phyloP scores from a whole-genome alignment of 768 basidiomycete genomes.

The Pholiota molesta region DNA sequence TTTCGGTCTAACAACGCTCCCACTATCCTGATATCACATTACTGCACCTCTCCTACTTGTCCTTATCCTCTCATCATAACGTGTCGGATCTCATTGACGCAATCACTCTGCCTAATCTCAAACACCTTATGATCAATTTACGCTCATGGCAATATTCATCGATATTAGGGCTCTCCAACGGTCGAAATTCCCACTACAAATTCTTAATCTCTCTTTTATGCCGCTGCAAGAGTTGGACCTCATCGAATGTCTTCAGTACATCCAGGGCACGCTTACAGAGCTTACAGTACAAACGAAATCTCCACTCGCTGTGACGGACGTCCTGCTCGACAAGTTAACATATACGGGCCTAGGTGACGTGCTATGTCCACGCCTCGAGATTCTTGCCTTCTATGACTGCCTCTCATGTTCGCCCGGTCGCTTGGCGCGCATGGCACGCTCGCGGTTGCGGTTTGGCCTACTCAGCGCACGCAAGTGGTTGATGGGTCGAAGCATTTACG shows the following conservation, averaged over 20 bases:
- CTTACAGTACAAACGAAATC: conserved; percentile 23
- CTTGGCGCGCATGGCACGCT: conserved; percentile 22
- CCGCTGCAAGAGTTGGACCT: conserved; percentile 19
- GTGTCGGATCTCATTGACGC: conserved; percentile 12
- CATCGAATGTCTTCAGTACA: conserved; percentile 20
- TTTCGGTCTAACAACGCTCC: conserved; percentile 1
- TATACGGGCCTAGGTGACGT: conserved; percentile 7
- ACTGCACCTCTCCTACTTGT: conserved; percentile 16
- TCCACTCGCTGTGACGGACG: conserved; percentile 15
- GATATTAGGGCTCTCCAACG: conserved; percentile 15
- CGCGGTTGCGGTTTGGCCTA: conserved; percentile 10
- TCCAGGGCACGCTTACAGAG: conserved; percentile 24
- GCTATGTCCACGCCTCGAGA: conserved; percentile 24
- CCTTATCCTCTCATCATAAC: conserved; percentile 13
- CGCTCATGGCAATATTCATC: conserved; percentile 18
- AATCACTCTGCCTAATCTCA: conserved; percentile 20
- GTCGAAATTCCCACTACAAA: conserved; percentile 25
- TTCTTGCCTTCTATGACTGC: conserved; percentile 25
- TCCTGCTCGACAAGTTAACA: conserved; percentile 22
- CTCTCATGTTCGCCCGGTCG: conserved; percentile 20
- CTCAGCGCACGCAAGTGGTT: background rate
- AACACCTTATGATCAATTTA: conserved; percentile 18
- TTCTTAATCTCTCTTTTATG: conserved; percentile 24
- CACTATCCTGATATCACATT: conserved; percentile 14
- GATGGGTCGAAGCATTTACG: background rate